phyloP scores from a whole-genome alignment of 1,139 yeast species.

The Suhomyces taliae region DNA sequence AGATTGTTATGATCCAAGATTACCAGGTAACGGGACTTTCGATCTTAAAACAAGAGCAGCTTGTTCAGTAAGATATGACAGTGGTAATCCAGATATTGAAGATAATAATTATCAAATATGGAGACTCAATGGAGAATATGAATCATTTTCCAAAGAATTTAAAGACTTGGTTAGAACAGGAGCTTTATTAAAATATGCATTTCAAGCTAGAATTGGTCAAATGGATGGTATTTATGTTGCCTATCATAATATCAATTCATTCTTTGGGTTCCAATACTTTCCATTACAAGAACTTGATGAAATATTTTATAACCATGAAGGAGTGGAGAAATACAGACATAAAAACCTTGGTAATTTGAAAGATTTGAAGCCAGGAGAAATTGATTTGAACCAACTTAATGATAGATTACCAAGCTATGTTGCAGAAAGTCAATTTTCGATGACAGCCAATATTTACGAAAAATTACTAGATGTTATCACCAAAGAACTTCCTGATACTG shows the following conservation, averaged over 20 bases:
- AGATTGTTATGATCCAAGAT: constrained; percentile 72
- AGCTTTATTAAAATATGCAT: constrained; percentile 76
- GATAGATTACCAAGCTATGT: constrained; percentile 46
- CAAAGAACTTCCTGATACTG: constrained; percentile 27
- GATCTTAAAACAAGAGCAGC: constrained; percentile 93
- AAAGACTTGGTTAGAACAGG: constrained; percentile 71
- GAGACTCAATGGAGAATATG: constrained; percentile 61
- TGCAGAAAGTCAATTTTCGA: constrained; percentile 72
- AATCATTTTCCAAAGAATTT: constrained; percentile 79
- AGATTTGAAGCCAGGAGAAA: constrained; percentile 6
- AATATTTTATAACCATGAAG: constrained; percentile 28
- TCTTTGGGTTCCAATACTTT: constrained; percentile 89
- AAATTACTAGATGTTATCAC: constrained; percentile 45
- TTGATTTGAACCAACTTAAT: constrained; percentile 23
- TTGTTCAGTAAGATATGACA: constrained; percentile 78
- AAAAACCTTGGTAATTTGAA: constrained; percentile 34
- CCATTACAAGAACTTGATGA: constrained; percentile 72
- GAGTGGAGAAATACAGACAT: constrained; percentile 26
- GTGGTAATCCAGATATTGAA: constrained; percentile 56
- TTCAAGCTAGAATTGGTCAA: constrained; percentile 92
- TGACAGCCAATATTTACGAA: constrained; percentile 60
- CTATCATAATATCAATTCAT: constrained; percentile 75
- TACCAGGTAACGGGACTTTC: constrained; percentile 91
- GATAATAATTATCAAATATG: constrained; percentile 66
- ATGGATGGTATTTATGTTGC: constrained; percentile 97